Conservation (phyloP, 1,139 yeast species). For the Geotrichum macrosporum region DNA sequence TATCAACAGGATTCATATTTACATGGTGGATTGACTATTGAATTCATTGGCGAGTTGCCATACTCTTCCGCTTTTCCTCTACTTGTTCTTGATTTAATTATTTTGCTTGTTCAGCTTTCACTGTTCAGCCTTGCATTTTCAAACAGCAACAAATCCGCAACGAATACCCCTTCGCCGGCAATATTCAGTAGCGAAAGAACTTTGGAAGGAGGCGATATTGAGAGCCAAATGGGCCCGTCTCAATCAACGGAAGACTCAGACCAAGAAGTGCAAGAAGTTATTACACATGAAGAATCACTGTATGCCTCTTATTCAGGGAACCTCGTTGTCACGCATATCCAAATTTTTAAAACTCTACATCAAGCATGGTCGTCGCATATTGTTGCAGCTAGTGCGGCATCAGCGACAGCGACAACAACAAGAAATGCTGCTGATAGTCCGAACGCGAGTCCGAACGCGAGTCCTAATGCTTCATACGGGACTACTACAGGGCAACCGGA, state of each 20-base stretch:
- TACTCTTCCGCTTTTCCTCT: constrained; percentile 26
- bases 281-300: constrained; percentile 4
- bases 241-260: neutral
- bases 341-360: constrained; percentile 15
- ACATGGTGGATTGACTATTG: constrained; percentile 38
- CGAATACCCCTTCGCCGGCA: neutral
- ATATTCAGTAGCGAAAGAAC: constrained; percentile 2
- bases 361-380: constrained; percentile 8
- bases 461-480: neutral
- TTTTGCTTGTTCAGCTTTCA: constrained; percentile 28
- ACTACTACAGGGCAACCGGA: neutral
- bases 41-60: constrained; percentile 35
- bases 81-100: constrained; percentile 28
- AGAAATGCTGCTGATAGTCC: neutral
- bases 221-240: neutral
- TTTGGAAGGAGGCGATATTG: constrained; percentile 6
- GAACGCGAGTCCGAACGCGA: neutral
- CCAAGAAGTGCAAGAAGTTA: neutral
- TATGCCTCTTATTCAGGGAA: constrained; percentile 27
- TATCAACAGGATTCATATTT: constrained; percentile 16
- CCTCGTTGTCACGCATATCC: constrained; percentile 26
- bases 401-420: neutral
- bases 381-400: neutral
- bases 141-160: neutral
- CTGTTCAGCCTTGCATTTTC: constrained; percentile 28